A percentile compares a stretch with the other conserved stretches of the same genome.
Conservation (phyloP, 805 yeast genomes). For the Nadsonia fulvescens region DNA sequence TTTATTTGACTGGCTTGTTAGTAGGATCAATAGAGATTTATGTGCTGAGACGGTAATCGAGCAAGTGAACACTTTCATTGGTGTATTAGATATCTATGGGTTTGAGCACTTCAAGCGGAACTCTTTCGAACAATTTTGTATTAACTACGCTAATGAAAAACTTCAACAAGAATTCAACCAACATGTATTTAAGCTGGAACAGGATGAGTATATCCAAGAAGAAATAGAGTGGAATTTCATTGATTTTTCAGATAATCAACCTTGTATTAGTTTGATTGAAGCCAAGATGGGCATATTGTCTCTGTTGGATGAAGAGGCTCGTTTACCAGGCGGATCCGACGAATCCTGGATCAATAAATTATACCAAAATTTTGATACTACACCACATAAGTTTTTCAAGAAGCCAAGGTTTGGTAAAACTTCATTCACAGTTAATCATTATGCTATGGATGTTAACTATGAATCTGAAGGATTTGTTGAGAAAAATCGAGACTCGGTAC, state of each 20-base stretch:
- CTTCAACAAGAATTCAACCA: constrained; percentile 94
- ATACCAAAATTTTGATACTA: constrained; percentile 67
- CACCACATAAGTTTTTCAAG: constrained; percentile 55
- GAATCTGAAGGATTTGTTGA: constrained; percentile 91
- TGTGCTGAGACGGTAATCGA: constrained; percentile 53
- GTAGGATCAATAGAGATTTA: constrained; percentile 61
- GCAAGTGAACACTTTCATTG: constrained; percentile 58
- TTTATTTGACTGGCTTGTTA: constrained; percentile 88
- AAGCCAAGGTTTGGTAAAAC: constrained; percentile 90
- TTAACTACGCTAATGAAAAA: constrained; percentile 91
- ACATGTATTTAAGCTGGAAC: constrained; percentile 92
- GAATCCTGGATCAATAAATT: constrained; percentile 83
- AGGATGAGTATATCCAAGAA: constrained; percentile 83
- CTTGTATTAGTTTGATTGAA: constrained; percentile 86
- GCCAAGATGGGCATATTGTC: constrained; percentile 74
- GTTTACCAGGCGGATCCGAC: constrained; percentile 86
- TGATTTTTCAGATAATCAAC: constrained; percentile 91
- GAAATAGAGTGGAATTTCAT: constrained; percentile 93
- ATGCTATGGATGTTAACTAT: constrained; percentile 85
- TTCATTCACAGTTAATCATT: constrained; percentile 78
- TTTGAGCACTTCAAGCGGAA: constrained; percentile 90
- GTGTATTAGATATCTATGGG: constrained; percentile 94
- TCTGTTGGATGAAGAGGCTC: constrained; percentile 82
- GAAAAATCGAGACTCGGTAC: constrained; percentile 92
- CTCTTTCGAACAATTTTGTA: constrained; percentile 94